Evolutionary conservation across 768 basidiomycete genomes (phyloP).

Genomic region (Termitomyces sp.): DNA sequence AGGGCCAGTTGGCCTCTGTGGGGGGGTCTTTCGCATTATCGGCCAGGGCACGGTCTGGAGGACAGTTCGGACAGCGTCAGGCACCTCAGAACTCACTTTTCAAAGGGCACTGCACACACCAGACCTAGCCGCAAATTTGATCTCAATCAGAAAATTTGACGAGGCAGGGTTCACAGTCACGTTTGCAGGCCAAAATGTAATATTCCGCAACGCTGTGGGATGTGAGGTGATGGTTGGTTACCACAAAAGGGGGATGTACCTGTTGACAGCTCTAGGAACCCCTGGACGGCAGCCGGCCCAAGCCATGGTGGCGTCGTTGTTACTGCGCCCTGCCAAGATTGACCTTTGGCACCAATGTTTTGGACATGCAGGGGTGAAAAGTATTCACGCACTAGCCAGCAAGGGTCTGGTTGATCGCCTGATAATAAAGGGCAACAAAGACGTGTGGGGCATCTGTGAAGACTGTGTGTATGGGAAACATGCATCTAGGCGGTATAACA

Average conservation of each 20-base stretch:
- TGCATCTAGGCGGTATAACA: too few species aligned
- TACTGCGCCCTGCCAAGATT: conserved; percentile 14
- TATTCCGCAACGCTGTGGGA: background rate
- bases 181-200: background rate
- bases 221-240: background rate
- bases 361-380: conserved; percentile 13
- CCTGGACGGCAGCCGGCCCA: background rate
- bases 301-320: conserved; percentile 12
- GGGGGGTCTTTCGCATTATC: background rate
- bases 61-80: background rate
- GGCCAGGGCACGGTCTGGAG: background rate
- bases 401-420: conserved; percentile 17
- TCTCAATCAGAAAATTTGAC: conserved; percentile 1
- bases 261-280: background rate
- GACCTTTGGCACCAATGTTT: conserved; percentile 24
- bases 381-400: conserved; percentile 2
- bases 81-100: background rate
- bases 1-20: background rate
- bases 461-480: too few species aligned
- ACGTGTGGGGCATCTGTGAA: conserved; percentile 14
- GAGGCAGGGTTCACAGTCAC: background rate
- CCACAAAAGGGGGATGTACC: background rate
- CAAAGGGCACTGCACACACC: background rate
- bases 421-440: conserved; percentile 16
- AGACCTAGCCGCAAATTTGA: conserved; percentile 1